A percentile compares a stretch with the other conserved stretches of the same genome.
Evolutionary conservation across 208 protist genomes (phyloP).

Genomic region (Crithidia acanthocephali): DNA sequence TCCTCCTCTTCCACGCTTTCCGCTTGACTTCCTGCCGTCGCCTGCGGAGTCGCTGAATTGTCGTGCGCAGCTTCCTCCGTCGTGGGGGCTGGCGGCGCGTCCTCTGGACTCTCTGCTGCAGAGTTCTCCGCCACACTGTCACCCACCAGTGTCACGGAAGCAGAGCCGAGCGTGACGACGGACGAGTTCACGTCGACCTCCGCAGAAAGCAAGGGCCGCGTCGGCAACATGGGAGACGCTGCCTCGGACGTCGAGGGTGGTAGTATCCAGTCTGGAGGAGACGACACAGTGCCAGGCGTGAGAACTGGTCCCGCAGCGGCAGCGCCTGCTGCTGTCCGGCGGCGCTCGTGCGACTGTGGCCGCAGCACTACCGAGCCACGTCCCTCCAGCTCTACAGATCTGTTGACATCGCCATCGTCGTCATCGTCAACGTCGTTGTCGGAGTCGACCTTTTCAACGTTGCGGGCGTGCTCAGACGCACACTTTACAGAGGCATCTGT

Average conservation of each 20-base stretch:
- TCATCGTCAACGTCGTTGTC: not conserved
- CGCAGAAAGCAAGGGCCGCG: not conserved
- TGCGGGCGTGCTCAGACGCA: not conserved
- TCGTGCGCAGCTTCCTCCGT: not conserved
- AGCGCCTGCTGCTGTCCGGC: not conserved
- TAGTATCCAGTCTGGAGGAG: slow-evolving; percentile 6
- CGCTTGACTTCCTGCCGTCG: not conserved
- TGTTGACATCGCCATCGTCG: not conserved
- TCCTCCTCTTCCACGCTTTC: not conserved
- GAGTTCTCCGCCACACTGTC: not conserved
- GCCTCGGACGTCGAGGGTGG: slow-evolving; percentile 13
- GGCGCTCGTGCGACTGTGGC: not conserved
- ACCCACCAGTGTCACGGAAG: not conserved
- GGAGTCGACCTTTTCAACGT: too few species aligned
- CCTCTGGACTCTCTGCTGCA: not conserved
- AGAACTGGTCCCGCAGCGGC: not conserved
- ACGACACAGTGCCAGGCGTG: slow-evolving; percentile 6
- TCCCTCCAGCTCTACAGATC: not conserved
- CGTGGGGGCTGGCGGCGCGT: too few species aligned
- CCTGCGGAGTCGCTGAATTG: not conserved
- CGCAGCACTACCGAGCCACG: slow-evolving; percentile 1
- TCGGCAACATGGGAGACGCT: not conserved
- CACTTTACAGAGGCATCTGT: not conserved
- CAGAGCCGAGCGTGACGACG: not conserved
- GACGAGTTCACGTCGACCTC: not conserved